These are phyloP conservation scores for Coemansia sp. DNA, from an alignment of 192 early-diverging fungal genomes.

Conservation along the genomic window DNA sequence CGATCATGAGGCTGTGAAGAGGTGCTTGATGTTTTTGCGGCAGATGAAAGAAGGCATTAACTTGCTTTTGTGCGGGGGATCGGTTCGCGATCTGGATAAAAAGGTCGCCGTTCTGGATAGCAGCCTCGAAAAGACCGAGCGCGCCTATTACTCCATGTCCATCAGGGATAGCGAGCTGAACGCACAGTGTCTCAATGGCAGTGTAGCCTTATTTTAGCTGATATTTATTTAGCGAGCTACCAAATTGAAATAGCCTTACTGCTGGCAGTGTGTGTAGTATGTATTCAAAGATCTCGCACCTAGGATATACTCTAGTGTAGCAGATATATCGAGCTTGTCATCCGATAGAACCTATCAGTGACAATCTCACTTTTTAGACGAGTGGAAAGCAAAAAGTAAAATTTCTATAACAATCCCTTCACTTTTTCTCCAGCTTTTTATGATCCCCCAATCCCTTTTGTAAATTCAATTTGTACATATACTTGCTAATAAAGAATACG, in stretches of 20 bases:
- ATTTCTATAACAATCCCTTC: no score
- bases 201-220: background rate
- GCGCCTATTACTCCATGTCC: slow-evolving; percentile 46
- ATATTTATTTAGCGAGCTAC: background rate
- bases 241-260: background rate
- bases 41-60: slow-evolving; percentile 46
- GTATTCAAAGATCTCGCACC: no score
- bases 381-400: no score
- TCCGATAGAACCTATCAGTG: no score
- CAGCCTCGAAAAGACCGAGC: slow-evolving; percentile 51
- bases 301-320: no score
- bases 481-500: background rate
- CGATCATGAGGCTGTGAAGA: slow-evolving; percentile 36
- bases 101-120: slow-evolving; percentile 40
- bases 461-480: background rate
- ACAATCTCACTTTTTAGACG: no score
- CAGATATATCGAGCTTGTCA: no score
- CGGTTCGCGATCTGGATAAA: slow-evolving; percentile 27
- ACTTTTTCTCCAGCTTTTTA: background rate
- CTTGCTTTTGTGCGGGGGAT: slow-evolving; percentile 10
- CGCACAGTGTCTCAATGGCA: background rate
- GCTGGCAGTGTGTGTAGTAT: no score
- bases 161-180: slow-evolving; percentile 38
- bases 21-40: slow-evolving; percentile 49
- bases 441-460: background rate